Base-by-base conservation (phyloP, 164 flowering plant genomes). In the Aristolochia californica region DNA sequence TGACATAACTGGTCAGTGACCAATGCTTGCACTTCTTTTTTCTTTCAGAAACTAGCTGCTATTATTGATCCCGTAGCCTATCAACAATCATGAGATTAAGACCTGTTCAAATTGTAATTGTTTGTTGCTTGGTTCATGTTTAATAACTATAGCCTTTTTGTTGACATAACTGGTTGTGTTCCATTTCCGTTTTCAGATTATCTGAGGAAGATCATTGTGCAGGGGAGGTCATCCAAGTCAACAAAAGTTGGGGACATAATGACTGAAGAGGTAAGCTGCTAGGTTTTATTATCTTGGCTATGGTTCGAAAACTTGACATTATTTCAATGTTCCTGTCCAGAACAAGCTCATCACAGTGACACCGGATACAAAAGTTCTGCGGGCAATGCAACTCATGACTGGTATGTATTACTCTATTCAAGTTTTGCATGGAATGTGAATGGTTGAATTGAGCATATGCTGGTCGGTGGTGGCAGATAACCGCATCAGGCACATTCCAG, bases 241-340 rank as follows among this genome's bases (percentile, higher is more conserved):
- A 93, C 98, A 4, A 93, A 89, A 70, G 98, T 93, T 60, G 98
- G 98, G 65, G 97, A 93, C 68, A 93, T 93, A 48, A 93, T 93
- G 98, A 93, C 98, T 62, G 97, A 93, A 60, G 98, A 93, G 98
- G 98, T 93, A 80, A 63, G 23, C 18, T 26, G n/a, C 11, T 54
- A 17, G 17, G 23, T 23, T 21, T 24, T 27, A 1, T 27, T 24
- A 54, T 30, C 18, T 27, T 50, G 27, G 50, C 50, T 47, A 47
- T 47, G 1, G 18, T 47, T 54, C 28, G 23, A 9, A 22, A 23
- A 22, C 23, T 22, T 50, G 28, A 13, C 15, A 14, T 22, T 50
- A 14, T 22, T 17, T 23, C 15, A 26, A 48, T 20, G 22, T 18
- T 5, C 22, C n/a, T 48, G n/a, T 47, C 51, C 85, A 93, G 98